A percentile compares a stretch with the other conserved stretches of the same genome.
phyloP scores from a whole-genome alignment of 805 yeast genomes.

The Myxozyma sirexii region DNA sequence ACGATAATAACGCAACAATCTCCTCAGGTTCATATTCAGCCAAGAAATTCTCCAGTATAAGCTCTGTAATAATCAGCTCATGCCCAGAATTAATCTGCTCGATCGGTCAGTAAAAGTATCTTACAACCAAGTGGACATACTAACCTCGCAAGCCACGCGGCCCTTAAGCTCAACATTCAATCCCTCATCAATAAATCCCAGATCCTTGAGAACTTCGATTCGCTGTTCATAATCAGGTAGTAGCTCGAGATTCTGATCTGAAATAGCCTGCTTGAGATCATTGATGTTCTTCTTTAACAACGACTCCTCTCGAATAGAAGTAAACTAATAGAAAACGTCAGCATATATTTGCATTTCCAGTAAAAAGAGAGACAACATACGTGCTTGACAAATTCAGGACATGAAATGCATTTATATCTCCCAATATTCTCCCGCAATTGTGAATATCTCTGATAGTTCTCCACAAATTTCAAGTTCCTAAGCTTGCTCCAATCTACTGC shows the following conservation, averaged over 20 bases:
- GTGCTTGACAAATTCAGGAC: constrained; percentile 40
- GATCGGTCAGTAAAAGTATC: not conserved
- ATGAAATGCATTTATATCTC: constrained; percentile 40
- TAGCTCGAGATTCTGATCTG: constrained; percentile 85
- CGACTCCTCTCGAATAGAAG: constrained; percentile 51
- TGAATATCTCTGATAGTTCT: constrained; percentile 47
- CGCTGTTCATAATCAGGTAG: constrained; percentile 94
- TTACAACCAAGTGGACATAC: constrained; percentile 15
- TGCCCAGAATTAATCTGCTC: constrained; percentile 76
- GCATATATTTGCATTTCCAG: not conserved
- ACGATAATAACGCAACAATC: constrained; percentile 90
- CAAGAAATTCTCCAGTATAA: constrained; percentile 85
- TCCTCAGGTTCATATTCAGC: constrained; percentile 95
- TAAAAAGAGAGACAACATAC: constrained; percentile 9
- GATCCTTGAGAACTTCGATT: constrained; percentile 69
- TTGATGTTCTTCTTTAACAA: constrained; percentile 55
- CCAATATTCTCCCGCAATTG: constrained; percentile 43
- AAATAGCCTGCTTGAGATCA: constrained; percentile 60
- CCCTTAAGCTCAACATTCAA: constrained; percentile 83
- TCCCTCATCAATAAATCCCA: constrained; percentile 76
- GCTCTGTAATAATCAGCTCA: constrained; percentile 86
- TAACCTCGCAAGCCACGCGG: constrained; percentile 82
- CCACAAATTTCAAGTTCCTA: constrained; percentile 45
- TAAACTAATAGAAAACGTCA: constrained; percentile 14
- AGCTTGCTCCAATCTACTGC: constrained; percentile 50